Conservation (phyloP, 2,329 filamentous ascomycete species). For the Talaromyces sp. region DNA sequence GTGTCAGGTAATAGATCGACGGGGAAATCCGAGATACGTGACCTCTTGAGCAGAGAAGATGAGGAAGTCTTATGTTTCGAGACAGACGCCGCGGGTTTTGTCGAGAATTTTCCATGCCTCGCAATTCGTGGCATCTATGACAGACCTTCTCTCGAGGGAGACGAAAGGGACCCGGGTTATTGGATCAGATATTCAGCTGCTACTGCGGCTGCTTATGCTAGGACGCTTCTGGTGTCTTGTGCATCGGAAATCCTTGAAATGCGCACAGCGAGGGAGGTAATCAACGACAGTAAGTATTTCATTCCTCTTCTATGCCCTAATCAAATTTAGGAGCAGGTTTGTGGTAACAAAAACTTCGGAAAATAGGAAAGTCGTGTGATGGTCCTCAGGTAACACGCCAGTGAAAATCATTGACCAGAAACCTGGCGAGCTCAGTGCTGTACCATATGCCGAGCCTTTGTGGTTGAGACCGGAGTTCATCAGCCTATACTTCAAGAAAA, state of each 20-base stretch:
- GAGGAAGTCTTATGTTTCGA: too few relatives aligned
- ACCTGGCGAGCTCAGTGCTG: constrained; percentile 65
- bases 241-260: neutral
- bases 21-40: too few relatives aligned
- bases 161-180: too few relatives aligned
- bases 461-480: constrained; percentile 76
- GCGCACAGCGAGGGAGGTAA: neutral
- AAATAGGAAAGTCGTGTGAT: neutral
- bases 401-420: constrained; percentile 64
- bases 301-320: neutral
- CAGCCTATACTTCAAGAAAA: constrained; percentile 74
- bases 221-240: neutral
- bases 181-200: neutral
- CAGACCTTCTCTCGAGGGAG: too few relatives aligned
- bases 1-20: too few relatives aligned
- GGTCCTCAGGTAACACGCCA: too few relatives aligned
- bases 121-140: too few relatives aligned
- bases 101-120: neutral
- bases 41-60: too few relatives aligned
- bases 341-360: neutral
- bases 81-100: too few relatives aligned
- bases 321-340: too few relatives aligned
- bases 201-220: neutral
- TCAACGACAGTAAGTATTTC: neutral
- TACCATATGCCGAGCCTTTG: constrained; percentile 79